These are phyloP conservation scores for Triangularia verruculosa DNA, from an alignment of 2,329 filamentous ascomycete species.

Conservation along the genomic window DNA sequence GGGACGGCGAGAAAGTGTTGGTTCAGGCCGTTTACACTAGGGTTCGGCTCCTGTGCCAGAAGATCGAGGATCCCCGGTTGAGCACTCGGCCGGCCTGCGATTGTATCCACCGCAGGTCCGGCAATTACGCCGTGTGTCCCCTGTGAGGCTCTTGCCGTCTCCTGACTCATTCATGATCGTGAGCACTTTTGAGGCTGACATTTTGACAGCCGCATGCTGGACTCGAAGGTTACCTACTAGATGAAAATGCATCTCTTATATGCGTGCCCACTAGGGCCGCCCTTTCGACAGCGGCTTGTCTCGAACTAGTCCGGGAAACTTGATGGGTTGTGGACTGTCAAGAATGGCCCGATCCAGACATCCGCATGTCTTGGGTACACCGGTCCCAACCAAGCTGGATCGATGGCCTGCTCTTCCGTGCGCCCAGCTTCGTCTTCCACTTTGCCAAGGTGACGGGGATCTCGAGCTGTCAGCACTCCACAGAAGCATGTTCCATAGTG, in stretches of 20 bases:
- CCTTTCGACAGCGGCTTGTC: background rate
- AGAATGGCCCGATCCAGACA: background rate
- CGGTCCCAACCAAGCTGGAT: background rate
- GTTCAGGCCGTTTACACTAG: background rate
- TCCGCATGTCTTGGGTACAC: background rate
- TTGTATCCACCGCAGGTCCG: background rate
- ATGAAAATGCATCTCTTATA: background rate
- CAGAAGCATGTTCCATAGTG: conserved; percentile 1
- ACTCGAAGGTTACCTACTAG: background rate
- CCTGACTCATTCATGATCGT: background rate
- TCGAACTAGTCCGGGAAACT: background rate
- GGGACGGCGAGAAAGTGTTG: background rate
- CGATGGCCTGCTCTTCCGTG: background rate
- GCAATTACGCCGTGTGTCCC: background rate
- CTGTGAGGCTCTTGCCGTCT: background rate
- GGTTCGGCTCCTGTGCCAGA: background rate
- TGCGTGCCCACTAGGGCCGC: background rate
- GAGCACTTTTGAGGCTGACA: background rate
- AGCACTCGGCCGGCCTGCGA: background rate
- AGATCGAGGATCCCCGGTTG: background rate
- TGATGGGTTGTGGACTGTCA: background rate
- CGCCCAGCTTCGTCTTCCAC: background rate
- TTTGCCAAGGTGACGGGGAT: conserved; percentile 2
- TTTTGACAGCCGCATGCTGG: background rate
- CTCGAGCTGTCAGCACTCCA: background rate